Percentiles rank a stretch among this genome's conserved stretches.
phyloP scores from a whole-genome alignment of 306 rosid genomes.

The Vigna radiata region DNA sequence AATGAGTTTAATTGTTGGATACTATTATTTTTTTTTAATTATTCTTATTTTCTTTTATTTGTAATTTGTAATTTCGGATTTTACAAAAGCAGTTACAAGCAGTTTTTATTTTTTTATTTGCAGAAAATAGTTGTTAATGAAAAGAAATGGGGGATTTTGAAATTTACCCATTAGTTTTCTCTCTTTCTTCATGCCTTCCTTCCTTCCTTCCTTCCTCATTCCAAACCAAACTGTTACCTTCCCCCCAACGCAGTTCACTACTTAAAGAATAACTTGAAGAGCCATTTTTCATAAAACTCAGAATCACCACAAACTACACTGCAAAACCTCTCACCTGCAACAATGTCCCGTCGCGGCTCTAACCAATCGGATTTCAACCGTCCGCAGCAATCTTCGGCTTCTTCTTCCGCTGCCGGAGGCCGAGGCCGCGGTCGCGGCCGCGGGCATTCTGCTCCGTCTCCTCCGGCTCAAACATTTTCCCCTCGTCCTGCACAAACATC shows the following conservation, averaged over 20 bases:
- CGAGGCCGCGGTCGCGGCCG: slow-evolving; percentile 33
- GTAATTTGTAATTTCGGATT: too few species aligned
- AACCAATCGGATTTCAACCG: background rate
- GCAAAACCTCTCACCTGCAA: too few species aligned
- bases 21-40: too few species aligned
- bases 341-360: slow-evolving; percentile 25
- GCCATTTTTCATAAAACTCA: too few species aligned
- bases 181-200: background rate
- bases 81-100: too few species aligned
- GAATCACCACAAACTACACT: background rate
- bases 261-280: background rate
- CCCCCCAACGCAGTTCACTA: background rate
- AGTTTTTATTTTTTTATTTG: too few species aligned
- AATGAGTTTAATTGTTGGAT: too few species aligned
- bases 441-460: background rate
- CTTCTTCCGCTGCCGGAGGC: slow-evolving; percentile 21
- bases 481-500: too few species aligned
- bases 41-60: too few species aligned
- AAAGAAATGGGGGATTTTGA: background rate
- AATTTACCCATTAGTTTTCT: background rate
- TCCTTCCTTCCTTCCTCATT: background rate
- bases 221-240: background rate
- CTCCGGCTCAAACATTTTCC: background rate
- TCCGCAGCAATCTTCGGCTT: background rate
- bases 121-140: too few species aligned